A percentile compares a stretch with the other conserved stretches of the same genome.
phyloP scores from a whole-genome alignment of 441 rosid species.

The Pelargonium australe region DNA sequence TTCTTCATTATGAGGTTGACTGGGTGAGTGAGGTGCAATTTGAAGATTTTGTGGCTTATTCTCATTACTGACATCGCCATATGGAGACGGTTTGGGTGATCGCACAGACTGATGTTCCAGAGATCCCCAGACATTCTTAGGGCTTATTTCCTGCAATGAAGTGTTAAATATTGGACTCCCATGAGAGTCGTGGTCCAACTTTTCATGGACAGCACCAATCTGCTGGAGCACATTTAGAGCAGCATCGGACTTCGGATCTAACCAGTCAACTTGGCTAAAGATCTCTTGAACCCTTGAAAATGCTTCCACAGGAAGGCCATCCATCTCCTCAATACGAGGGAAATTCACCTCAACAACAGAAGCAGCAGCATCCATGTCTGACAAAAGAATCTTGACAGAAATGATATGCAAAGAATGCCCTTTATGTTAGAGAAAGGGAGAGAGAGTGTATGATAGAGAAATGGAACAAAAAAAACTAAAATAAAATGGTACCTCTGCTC shows the following conservation, averaged over 20 bases:
- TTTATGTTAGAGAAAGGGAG: constrained; percentile 22
- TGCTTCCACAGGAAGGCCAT: constrained; percentile 83
- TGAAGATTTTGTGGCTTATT: constrained; percentile 25
- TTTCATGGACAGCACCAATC: constrained; percentile 45
- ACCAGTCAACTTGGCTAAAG: constrained; percentile 78
- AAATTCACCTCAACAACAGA: constrained; percentile 52
- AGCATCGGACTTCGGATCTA: constrained; percentile 56
- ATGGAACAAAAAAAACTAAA: constrained; percentile 11
- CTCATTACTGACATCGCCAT: constrained; percentile 23
- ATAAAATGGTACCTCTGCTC: constrained; percentile 66
- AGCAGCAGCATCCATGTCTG: constrained; percentile 80
- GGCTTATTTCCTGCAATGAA: constrained; percentile 31
- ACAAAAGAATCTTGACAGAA: constrained; percentile 77
- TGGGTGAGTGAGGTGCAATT: constrained; percentile 20
- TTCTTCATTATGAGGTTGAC: background rate
- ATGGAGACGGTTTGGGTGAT: constrained; percentile 27
- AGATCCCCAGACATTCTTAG: constrained; percentile 22
- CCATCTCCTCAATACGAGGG: constrained; percentile 64
- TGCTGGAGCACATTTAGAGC: constrained; percentile 74
- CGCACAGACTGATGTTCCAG: constrained; percentile 27
- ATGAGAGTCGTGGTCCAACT: constrained; percentile 27
- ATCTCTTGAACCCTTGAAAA: constrained; percentile 88
- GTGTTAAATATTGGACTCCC: constrained; percentile 28
- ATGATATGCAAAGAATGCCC: constrained; percentile 21
- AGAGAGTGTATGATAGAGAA: background rate